Conservation (phyloP, 805 yeast genomes). For the Kodamaea lidongshanica region DNA sequence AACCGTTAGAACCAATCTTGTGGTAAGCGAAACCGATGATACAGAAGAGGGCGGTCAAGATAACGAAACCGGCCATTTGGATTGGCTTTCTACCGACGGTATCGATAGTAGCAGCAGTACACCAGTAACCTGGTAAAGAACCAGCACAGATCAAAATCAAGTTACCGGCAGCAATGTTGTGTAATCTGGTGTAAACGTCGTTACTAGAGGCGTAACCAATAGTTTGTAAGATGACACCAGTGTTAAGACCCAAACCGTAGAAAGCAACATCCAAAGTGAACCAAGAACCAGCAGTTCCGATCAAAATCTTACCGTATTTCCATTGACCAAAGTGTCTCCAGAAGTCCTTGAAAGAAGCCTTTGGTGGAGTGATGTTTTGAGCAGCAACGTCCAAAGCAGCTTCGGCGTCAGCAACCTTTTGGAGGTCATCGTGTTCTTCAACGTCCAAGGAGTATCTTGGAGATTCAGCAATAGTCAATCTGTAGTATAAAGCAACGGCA, state of each 20-base stretch:
- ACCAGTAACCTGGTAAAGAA: constrained; percentile 92
- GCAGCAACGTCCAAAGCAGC: constrained; percentile 35
- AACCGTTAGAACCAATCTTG: constrained; percentile 50
- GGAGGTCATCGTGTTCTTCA: constrained; percentile 48
- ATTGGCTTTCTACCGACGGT: constrained; percentile 78
- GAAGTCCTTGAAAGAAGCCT: constrained; percentile 77
- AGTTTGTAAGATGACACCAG: constrained; percentile 70
- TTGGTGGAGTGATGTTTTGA: constrained; percentile 52
- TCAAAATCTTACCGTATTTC: constrained; percentile 75
- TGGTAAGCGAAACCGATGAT: constrained; percentile 79
- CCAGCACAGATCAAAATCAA: constrained; percentile 92
- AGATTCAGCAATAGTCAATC: constrained; percentile 91
- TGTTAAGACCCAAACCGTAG: constrained; percentile 82
- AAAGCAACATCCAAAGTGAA: constrained; percentile 84
- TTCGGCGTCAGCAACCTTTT: constrained; percentile 48
- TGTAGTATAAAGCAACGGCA: constrained; percentile 73
- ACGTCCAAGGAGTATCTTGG: constrained; percentile 88
- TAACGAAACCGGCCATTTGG: constrained; percentile 68
- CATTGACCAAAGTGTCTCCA: constrained; percentile 69
- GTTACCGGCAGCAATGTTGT: constrained; percentile 85
- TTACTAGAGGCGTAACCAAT: constrained; percentile 75
- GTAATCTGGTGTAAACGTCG: constrained; percentile 64
- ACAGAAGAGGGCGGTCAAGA: constrained; percentile 70
- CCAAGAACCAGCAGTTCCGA: constrained; percentile 93
- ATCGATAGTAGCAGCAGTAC: constrained; percentile 73